These are phyloP conservation scores for Fremontodendron californicum DNA, from an alignment of 345 rosid species.

Conservation along the genomic window DNA sequence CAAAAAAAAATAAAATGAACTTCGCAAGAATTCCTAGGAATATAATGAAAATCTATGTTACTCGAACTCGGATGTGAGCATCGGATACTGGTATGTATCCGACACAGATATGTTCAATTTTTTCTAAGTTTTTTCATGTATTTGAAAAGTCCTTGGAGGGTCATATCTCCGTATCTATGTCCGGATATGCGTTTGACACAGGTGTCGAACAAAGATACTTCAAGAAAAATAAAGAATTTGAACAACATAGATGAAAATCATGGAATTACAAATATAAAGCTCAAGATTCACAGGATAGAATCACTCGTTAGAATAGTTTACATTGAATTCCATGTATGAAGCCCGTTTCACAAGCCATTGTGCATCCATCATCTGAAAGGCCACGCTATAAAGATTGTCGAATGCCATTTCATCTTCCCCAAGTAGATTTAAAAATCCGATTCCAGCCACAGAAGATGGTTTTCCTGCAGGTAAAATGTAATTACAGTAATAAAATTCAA, in stretches of 20 bases:
- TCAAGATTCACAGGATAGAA: background rate
- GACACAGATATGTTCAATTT: background rate
- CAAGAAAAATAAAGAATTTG: background rate
- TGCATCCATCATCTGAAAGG: constrained; percentile 89
- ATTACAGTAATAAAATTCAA: background rate
- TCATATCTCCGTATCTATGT: background rate
- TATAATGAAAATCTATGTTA: background rate
- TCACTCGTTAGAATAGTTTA: constrained; percentile 22
- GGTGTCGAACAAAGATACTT: background rate
- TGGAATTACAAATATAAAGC: background rate
- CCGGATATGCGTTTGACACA: background rate
- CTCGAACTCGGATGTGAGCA: background rate
- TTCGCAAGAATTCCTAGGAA: background rate
- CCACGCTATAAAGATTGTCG: constrained; percentile 74
- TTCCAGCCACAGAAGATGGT: constrained; percentile 64
- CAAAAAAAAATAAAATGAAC: background rate
- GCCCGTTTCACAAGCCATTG: constrained; percentile 94
- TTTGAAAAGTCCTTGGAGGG: background rate
- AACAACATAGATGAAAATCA: background rate
- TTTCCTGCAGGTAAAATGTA: constrained; percentile 44
- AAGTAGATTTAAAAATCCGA: constrained; percentile 59
- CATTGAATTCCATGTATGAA: constrained; percentile 92
- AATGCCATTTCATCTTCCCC: constrained; percentile 79
- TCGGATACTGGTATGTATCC: background rate
- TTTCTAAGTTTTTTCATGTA: background rate